Base-by-base conservation (phyloP, 495 filamentous ascomycete species). In the Neurospora intermedia region DNA sequence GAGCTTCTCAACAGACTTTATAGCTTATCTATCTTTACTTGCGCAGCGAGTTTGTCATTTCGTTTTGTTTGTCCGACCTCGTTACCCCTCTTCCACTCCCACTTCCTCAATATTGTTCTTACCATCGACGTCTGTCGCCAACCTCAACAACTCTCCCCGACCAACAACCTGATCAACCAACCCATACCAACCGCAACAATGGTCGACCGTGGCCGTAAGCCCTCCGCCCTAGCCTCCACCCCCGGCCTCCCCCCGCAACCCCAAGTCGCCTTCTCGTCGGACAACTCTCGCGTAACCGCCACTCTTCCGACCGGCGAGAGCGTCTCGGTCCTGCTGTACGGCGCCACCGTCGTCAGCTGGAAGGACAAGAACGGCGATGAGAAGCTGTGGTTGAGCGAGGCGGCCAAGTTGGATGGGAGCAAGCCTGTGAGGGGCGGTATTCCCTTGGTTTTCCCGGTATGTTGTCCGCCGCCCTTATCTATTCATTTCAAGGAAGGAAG, bases 331-430 rank as follows among this genome's bases (percentile, higher is more conserved):
- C 86, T 98, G 69, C 89, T 98, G 13, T 92, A 93, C 79, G 96
- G 96, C 72, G 96, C 96, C 0, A 98, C 96, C 11, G 91, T 98
- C 73, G 91, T 91, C 73, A 93, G 91, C 76, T 99, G 96, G 96
- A 97, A 95, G 85, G 87, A 90, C 75, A 88, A 88, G 42, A 82
- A 84, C 45, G 94, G 94, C 74, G 82, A 88, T 73, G 96, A 99
- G 85, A 94, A 92, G 81, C 85, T 99, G 54, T 99, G 94, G 85
- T 74, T 98, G 72, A 95, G 92, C 78, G 87, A 93, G 72, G 91
- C 89, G 73, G 92, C 94, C 42, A 84, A 84, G 76, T 81, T 88
- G 72, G 88, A 90, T 77, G 88, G 88, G 45, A 82, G 81, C 70
- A 88, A 87, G 76, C 82, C 88, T 69, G 91, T 93, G 41, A 79